A percentile compares a stretch with the other conserved stretches of the same genome.
Conservation (phyloP, 345 rosid species). For the Citrus cavaleriei region DNA sequence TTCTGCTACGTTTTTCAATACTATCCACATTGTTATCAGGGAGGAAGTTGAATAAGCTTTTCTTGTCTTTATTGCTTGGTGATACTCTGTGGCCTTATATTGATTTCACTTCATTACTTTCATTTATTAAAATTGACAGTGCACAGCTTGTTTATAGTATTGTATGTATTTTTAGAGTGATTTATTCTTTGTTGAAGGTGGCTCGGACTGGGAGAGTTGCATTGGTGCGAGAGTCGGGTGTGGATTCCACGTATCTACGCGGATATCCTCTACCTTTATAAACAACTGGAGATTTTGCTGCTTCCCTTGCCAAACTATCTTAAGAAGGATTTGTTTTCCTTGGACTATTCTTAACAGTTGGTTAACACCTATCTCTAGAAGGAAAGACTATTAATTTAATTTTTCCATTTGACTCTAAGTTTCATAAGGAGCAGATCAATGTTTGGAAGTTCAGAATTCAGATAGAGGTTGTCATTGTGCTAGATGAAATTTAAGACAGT, state of each 20-base stretch:
- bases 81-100: too few relatives aligned
- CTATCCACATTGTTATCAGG: background rate
- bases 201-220: constrained; percentile 77
- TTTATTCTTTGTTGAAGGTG: constrained; percentile 43
- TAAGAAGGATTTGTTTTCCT: background rate
- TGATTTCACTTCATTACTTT: background rate
- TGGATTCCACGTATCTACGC: constrained; percentile 62
- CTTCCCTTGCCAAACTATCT: background rate
- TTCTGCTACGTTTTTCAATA: background rate
- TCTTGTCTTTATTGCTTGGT: too few relatives aligned
- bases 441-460: background rate
- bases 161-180: background rate
- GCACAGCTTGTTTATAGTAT: background rate
- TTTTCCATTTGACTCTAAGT: background rate
- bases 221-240: constrained; percentile 66
- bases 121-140: background rate
- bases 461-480: background rate
- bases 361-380: background rate
- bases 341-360: too few relatives aligned
- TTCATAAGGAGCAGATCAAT: background rate
- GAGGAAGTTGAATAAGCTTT: background rate
- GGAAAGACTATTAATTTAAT: background rate
- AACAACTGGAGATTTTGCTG: background rate
- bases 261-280: constrained; percentile 60
- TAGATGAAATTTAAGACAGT: background rate